phyloP scores from a whole-genome alignment of 2,329 filamentous ascomycete species.

The Zasmidium cellare region DNA sequence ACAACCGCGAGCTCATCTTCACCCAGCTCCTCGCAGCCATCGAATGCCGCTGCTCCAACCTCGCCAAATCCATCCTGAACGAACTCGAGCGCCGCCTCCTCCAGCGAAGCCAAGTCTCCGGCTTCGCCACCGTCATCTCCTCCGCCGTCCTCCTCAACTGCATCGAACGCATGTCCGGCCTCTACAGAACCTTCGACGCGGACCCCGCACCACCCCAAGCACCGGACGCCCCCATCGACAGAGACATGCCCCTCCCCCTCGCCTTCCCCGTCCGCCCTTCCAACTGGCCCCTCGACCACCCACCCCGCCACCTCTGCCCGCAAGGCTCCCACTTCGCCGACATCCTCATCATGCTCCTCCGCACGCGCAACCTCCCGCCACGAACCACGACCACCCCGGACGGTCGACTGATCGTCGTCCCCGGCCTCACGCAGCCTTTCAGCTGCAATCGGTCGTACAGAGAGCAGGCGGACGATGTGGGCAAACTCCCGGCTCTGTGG shows the following conservation, averaged over 20 bases:
- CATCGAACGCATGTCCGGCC: slow-evolving; percentile 60
- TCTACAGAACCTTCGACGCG: slow-evolving; percentile 42
- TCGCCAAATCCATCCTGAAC: slow-evolving; percentile 58
- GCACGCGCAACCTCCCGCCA: slow-evolving; percentile 54
- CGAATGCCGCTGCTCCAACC: slow-evolving; percentile 54
- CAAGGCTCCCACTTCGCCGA: slow-evolving; percentile 61
- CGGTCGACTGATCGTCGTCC: slow-evolving; percentile 7
- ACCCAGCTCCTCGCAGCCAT: slow-evolving; percentile 56
- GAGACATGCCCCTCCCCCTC: not conserved
- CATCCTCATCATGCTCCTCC: slow-evolving; percentile 58
- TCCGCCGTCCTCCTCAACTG: slow-evolving; percentile 60
- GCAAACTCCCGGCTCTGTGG: slow-evolving; percentile 20
- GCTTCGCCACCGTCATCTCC: slow-evolving; percentile 61
- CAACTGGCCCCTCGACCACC: slow-evolving; percentile 56
- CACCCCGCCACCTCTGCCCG: slow-evolving; percentile 52
- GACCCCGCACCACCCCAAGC: not conserved
- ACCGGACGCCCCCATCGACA: not conserved
- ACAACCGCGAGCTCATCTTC: slow-evolving; percentile 49
- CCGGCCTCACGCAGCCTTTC: not conserved
- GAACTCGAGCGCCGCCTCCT: slow-evolving; percentile 61
- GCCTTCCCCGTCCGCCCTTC: slow-evolving; percentile 10
- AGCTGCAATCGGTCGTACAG: not conserved
- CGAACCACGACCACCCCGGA: slow-evolving; percentile 28
- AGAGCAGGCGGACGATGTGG: slow-evolving; percentile 16
- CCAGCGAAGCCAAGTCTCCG: slow-evolving; percentile 57